Percentiles rank a stretch among this genome's conserved stretches.
These are phyloP conservation scores for apple (Malus domestica) DNA, from an alignment of 306 rosid species.

Conservation along the genomic window ASM211411v1 NC_041802.1:6685001-6685500, in stretches of 20 bases:
- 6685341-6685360: neutral
- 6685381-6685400: neutral
- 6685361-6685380: neutral
- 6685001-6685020: constrained; percentile 12
- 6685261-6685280: neutral
- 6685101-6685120: constrained; percentile 14
- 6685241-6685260: neutral
- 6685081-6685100: neutral
- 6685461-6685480: constrained; percentile 16
- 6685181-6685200: neutral
- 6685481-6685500: constrained; percentile 20
- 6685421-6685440: neutral
- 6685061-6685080: constrained; percentile 14
- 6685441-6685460: constrained; percentile 1
- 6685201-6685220: constrained; percentile 8
- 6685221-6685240: neutral
- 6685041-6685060: constrained; percentile 26
- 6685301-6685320: neutral
- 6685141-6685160: neutral
- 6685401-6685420: neutral
- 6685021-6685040: constrained; percentile 23
- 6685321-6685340: neutral
- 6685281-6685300: neutral
- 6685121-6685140: constrained; percentile 23
- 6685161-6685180: neutral